A percentile compares a stretch with the other conserved stretches of the same genome.
phyloP scores from a whole-genome alignment of 1,284 basidiomycete genomes.

The Boletus putidus region DNA sequence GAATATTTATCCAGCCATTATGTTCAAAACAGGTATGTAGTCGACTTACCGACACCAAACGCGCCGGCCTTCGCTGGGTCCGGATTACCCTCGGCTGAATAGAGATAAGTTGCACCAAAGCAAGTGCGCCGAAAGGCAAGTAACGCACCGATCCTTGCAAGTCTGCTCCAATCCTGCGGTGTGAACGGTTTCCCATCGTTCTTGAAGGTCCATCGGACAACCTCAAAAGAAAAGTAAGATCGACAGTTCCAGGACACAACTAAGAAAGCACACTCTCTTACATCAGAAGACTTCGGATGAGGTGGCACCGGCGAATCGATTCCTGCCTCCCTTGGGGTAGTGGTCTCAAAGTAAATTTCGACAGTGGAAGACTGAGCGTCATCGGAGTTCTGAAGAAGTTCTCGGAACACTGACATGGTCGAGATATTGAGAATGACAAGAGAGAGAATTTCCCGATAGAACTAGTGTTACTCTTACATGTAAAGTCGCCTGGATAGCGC shows the following conservation, averaged over 20 bases:
- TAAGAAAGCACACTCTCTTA: constrained; percentile 17
- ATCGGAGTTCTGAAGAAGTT: constrained; percentile 91
- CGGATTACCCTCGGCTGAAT: constrained; percentile 76
- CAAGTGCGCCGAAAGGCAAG: neutral
- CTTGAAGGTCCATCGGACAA: constrained; percentile 76
- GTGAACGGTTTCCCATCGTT: constrained; percentile 86
- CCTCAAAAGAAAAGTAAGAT: constrained; percentile 40
- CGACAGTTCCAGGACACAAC: constrained; percentile 8
- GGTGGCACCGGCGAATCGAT: constrained; percentile 41
- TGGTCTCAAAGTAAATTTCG: constrained; percentile 54
- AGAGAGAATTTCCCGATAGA: no score
- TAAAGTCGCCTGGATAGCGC: constrained; percentile 6
- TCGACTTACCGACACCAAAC: constrained; percentile 71
- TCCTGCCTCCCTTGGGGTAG: constrained; percentile 36
- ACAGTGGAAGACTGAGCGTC: constrained; percentile 58
- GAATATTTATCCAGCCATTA: neutral
- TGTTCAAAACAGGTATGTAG: neutral
- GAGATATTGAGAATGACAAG: neutral
- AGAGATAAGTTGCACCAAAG: neutral
- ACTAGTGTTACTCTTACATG: neutral
- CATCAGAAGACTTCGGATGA: constrained; percentile 61
- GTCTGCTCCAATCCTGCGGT: constrained; percentile 83
- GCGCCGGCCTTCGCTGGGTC: constrained; percentile 86
- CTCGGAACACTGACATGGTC: constrained; percentile 66
- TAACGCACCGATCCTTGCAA: constrained; percentile 80